Base-by-base conservation (phyloP, 1,139 yeast genomes). In the Yamadazyma dendronema region DNA sequence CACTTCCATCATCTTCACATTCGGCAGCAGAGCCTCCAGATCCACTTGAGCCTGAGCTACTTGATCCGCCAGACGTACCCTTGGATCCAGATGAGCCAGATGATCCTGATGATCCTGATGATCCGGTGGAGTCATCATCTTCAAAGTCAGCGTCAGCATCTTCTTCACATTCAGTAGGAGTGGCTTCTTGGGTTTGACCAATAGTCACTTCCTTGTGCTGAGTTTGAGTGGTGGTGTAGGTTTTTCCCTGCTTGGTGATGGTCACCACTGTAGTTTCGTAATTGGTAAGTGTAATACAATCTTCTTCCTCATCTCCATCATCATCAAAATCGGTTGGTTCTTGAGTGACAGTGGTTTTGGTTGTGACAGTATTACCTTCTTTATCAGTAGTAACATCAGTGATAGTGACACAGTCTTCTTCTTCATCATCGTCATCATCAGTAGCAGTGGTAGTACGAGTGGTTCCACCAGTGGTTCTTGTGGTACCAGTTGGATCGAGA, bases 221-320 rank as follows among this genome's bases (percentile, higher is more conserved):
- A 25, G 40, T 31, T 3, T 17, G 11, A 8, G 43, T 38, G 29
- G 38, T 34, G 21, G 46, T 42, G 23, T 30, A 32, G 17, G 36
- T 34, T 9, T 39, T 35, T 2, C 43, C 46, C 7, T 37, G 29
- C 9, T 25, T 28, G 12, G 50, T 43, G 4, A 30, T 38, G 16
- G 46, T 42, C 6, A 33, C 43, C 6, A 38, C 41, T 2, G 19
- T 16, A 14, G 40, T 39, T 22, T 35, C 28, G 21, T 39, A 37
- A 28, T 41, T 29, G 26, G 50, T 37, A 32, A 42, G 34, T 11
- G 43, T 39, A 9, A 37, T 31, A 40, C 51, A 48, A 28, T 49
- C 53, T 7, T 37, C 47, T 32, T 44, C 48, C 13, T 40, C 47
- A 28, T 42, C 47, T 5, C 36, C 45, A 27, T 41, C 45, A 15